Evolutionary conservation across 2,329 filamentous ascomycete species (phyloP), one percentile per base, ranked within the genome.

Genomic region (Clonostachys rhizophaga): DNA sequence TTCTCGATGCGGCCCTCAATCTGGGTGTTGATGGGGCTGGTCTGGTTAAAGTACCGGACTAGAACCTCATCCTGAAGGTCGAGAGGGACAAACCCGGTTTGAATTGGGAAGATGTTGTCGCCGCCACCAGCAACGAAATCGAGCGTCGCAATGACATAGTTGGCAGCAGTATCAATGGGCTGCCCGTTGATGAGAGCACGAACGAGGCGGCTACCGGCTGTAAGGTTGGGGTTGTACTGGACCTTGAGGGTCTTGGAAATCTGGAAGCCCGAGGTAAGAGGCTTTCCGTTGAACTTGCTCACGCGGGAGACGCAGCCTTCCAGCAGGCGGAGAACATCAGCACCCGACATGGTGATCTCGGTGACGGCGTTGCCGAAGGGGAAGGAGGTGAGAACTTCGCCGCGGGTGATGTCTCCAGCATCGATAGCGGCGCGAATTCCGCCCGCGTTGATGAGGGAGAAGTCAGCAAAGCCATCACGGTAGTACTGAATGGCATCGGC

Each of bases 321-420:
- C 33, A 87, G 67, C 5, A 79, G 68, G 39, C 72, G 66, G 72
- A 77, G 79, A 5, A 86, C 58, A 40, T 77, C 69, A 9, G 72
- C 65, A n/a, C 83, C 83, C 0, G 67, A 66, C 50, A 79, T 69
- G 1, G 59, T 64, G 14, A 85, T 62, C 55, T 85, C 78, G 8
- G 83, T 80, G 17, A 86, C 70, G 40, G 81, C 70, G 61, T 86
- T 86, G 46, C 79, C 78, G 52, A 86, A 86, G 37, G 83, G 83
- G 63, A 86, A 86, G 0, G 79, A 73, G 0, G 79, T 84, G 3
- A 85, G 67, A 5, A 86, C 76, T 50, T 83, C 75, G 46, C 82
- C 82, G 34, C 81, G 77, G 5, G 81, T 86, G 56, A 86, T 76
- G 45, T 76, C 62, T 9, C 83, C 83, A n/a, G 65, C 59, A 39